Percentiles rank a stretch among this genome's conserved stretches.
Conservation (phyloP, 306 rosid genomes). For the Gleditsia sinensis region DNA sequence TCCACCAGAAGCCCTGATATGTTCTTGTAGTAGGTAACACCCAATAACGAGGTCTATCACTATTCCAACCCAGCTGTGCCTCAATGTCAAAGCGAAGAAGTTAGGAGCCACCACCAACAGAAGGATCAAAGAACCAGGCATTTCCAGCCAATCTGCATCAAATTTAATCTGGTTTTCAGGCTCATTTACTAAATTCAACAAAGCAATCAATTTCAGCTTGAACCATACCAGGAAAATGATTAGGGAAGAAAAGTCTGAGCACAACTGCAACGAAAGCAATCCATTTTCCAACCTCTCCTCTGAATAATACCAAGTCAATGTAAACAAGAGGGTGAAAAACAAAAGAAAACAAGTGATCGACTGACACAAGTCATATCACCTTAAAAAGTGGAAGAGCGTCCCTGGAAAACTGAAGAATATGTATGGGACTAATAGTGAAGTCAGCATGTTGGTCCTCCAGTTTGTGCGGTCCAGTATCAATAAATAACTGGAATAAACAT, state of each 20-base stretch:
- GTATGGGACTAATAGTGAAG: slow-evolving; percentile 84
- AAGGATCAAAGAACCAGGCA: slow-evolving; percentile 86
- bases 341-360: neutral
- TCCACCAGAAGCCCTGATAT: slow-evolving; percentile 87
- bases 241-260: slow-evolving; percentile 81
- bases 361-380: slow-evolving; percentile 39
- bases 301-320: slow-evolving; percentile 21
- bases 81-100: slow-evolving; percentile 58
- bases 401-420: slow-evolving; percentile 84
- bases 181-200: neutral
- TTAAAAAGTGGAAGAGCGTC: slow-evolving; percentile 56
- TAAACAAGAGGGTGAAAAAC: neutral
- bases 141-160: slow-evolving; percentile 77
- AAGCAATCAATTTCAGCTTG: neutral
- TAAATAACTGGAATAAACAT: slow-evolving; percentile 60
- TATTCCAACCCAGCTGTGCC: slow-evolving; percentile 61
- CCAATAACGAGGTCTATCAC: slow-evolving; percentile 69
- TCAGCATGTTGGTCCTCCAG: slow-evolving; percentile 89
- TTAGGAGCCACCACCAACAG: slow-evolving; percentile 76
- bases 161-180: neutral
- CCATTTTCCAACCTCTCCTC: slow-evolving; percentile 90
- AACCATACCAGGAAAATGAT: slow-evolving; percentile 75
- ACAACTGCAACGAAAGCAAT: slow-evolving; percentile 74
- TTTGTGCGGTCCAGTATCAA: slow-evolving; percentile 89
- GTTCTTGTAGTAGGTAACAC: slow-evolving; percentile 86